Conservation (phyloP, 2,329 filamentous ascomycete genomes). For the Dothideomycetidae sp. region DNA sequence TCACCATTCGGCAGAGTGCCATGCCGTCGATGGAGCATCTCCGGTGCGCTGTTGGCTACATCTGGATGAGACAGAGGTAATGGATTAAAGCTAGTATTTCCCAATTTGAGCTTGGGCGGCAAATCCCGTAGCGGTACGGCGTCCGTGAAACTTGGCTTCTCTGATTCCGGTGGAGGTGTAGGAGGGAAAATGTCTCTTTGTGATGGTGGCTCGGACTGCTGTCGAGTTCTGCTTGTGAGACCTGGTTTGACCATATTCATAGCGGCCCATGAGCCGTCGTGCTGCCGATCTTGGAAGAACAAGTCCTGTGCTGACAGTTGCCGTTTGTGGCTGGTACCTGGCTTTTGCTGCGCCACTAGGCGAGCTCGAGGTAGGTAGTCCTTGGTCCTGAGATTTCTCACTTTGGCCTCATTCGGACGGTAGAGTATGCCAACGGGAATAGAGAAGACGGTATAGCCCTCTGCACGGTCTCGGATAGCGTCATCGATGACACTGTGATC, state of each 20-base stretch:
- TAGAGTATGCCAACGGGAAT: slow-evolving; percentile 94
- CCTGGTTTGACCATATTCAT: slow-evolving; percentile 85
- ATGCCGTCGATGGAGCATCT: slow-evolving; percentile 1
- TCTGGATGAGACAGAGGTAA: slow-evolving; percentile 1
- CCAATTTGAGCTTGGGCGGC: slow-evolving; percentile 34
- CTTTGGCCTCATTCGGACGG: slow-evolving; percentile 90
- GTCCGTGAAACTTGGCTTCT: slow-evolving; percentile 27
- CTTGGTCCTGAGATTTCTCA: slow-evolving; percentile 94
- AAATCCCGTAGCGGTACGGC: slow-evolving; percentile 32
- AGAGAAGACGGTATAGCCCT: slow-evolving; percentile 97
- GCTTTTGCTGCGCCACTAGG: slow-evolving; percentile 56
- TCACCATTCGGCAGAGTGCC: not conserved
- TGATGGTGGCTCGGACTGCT: slow-evolving; percentile 72
- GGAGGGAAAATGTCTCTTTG: slow-evolving; percentile 80
- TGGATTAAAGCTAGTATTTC: slow-evolving; percentile 35
- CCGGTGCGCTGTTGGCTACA: slow-evolving; percentile 10
- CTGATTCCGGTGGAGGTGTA: slow-evolving; percentile 90
- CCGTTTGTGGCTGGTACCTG: slow-evolving; percentile 16
- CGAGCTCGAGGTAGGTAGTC: slow-evolving; percentile 96
- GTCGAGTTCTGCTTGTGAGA: slow-evolving; percentile 57
- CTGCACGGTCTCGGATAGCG: slow-evolving; percentile 76
- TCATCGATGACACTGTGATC: slow-evolving; percentile 98
- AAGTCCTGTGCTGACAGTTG: slow-evolving; percentile 13
- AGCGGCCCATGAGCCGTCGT: slow-evolving; percentile 74
- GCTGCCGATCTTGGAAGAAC: slow-evolving; percentile 60